Conservation (phyloP, 2,329 filamentous ascomycete species). For the Colletotrichum caudatum region DNA sequence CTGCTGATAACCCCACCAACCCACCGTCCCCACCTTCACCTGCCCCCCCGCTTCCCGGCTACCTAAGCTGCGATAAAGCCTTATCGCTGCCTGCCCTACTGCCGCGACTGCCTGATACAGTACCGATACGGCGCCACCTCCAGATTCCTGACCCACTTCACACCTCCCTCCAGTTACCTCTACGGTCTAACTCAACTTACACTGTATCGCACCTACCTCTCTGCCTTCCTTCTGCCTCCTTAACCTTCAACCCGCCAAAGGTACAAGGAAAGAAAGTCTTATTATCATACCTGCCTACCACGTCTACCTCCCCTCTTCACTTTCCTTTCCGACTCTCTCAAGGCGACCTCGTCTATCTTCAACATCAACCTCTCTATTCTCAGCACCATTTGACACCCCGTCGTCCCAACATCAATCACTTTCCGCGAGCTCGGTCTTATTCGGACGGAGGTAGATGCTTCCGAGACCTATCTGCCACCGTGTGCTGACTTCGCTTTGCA, state of each 20-base stretch:
- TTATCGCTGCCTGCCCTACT: constrained; percentile 49
- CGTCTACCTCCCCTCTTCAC: background rate
- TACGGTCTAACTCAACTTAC: constrained; percentile 30
- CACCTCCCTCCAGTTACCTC: constrained; percentile 15
- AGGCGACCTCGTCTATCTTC: background rate
- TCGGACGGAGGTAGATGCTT: constrained; percentile 27
- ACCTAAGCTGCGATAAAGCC: constrained; percentile 37
- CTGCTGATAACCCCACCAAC: constrained; percentile 34
- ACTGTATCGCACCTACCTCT: constrained; percentile 33
- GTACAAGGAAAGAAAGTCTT: background rate
- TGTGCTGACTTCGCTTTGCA: constrained; percentile 8
- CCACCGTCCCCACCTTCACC: constrained; percentile 23
- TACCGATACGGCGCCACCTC: constrained; percentile 44
- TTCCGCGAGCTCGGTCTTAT: constrained; percentile 26
- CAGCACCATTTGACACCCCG: constrained; percentile 6
- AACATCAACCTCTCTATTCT: background rate
- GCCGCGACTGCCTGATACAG: constrained; percentile 42
- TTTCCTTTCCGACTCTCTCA: background rate
- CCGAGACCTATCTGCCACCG: constrained; percentile 13
- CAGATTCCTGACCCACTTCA: constrained; percentile 23
- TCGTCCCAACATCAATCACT: constrained; percentile 18
- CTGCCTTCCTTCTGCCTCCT: constrained; percentile 25
- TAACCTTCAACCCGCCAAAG: constrained; percentile 17
- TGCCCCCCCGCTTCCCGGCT: constrained; percentile 15
- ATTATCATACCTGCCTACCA: background rate